Evolutionary conservation across 1,284 basidiomycete species (phyloP), one percentile per base, ranked within the genome.

Genomic region (Termitomyces sp.): DNA sequence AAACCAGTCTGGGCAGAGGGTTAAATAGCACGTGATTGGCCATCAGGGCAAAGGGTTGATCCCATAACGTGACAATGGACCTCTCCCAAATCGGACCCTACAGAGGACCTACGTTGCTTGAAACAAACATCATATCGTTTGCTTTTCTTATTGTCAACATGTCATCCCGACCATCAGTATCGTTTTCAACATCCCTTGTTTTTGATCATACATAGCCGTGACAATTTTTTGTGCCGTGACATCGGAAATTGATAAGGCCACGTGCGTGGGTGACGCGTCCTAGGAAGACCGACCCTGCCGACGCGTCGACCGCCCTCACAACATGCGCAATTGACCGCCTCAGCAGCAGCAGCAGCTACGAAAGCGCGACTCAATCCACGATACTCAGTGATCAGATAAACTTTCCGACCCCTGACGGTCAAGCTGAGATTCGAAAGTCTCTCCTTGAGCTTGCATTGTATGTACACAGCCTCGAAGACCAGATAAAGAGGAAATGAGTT

Each of bases 1-100:
- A 72, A 71, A 66, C 59, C 65, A 65, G 61, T 62, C 68, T 75
- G 74, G 74, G 74, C 73, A 75, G 69, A 76, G 74, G 74, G 74
- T 74, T 73, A 64, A 46, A 51, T 12, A 43, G 47, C 73, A 75
- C 70, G 71, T 74, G 72, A 71, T 57, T 39, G n/a, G 47, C 34
- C 57, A 63, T 59, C 61, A 68, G 72, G 73, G 73, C 72, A 72
- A 67, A 75, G 72, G 73, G 73, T 73, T 73, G 53, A 8, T 59
- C 39, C 28, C 43, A 52, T 61, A 69, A 69, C 68, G 70, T 71
- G 69, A 48, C 42, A 24, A 62, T 58, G 58, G 68, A 69, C 67
- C 45, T n/a, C 19, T 69, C 66, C 60, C 57, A 30, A 54, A 54
- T 54, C 33, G 42, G 60, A 30, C 55, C 30, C 60, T 55, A 30